A percentile compares a stretch with the other conserved stretches of the same genome.
phyloP scores from a whole-genome alignment of 805 yeast species.

The Zygoascus bituminiphila region DNA sequence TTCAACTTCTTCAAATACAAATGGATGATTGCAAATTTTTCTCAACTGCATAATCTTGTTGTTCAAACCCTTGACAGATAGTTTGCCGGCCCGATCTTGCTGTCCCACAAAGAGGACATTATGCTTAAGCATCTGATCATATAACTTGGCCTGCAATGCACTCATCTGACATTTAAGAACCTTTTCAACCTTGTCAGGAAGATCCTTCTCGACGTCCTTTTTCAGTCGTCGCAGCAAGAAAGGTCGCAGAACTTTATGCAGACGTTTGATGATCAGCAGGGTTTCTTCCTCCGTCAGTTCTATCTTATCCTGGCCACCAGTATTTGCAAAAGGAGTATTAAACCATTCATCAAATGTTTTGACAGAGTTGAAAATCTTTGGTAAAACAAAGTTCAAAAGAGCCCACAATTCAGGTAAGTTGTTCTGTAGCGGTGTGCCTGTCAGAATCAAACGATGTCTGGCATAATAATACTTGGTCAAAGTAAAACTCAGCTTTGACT shows the following conservation, averaged over 20 bases:
- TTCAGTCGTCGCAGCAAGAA: constrained; percentile 88
- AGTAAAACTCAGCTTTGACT: constrained; percentile 79
- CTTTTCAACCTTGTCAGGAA: constrained; percentile 91
- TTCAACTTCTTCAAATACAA: constrained; percentile 92
- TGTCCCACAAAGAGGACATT: constrained; percentile 70
- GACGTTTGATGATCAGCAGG: constrained; percentile 82
- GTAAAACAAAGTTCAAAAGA: constrained; percentile 81
- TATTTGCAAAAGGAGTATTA: constrained; percentile 93
- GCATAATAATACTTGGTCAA: constrained; percentile 77
- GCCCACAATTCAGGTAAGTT: constrained; percentile 98
- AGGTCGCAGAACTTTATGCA: constrained; percentile 93
- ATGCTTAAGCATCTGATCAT: constrained; percentile 85
- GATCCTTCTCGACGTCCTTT: constrained; percentile 93
- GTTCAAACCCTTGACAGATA: constrained; percentile 69
- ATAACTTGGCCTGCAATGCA: constrained; percentile 69
- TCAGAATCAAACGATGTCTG: constrained; percentile 78
- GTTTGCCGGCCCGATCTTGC: constrained; percentile 29
- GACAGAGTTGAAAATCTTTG: constrained; percentile 93
- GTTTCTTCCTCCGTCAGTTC: constrained; percentile 96
- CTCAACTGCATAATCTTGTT: constrained; percentile 94
- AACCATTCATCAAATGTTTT: constrained; percentile 98
- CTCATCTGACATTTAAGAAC: constrained; percentile 93
- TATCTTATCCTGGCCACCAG: constrained; percentile 93
- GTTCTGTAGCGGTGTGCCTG: constrained; percentile 96
- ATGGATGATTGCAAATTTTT: constrained; percentile 96